phyloP scores from a whole-genome alignment of 2,329 filamentous ascomycete species.

The Diaporthe ilicicola region DNA sequence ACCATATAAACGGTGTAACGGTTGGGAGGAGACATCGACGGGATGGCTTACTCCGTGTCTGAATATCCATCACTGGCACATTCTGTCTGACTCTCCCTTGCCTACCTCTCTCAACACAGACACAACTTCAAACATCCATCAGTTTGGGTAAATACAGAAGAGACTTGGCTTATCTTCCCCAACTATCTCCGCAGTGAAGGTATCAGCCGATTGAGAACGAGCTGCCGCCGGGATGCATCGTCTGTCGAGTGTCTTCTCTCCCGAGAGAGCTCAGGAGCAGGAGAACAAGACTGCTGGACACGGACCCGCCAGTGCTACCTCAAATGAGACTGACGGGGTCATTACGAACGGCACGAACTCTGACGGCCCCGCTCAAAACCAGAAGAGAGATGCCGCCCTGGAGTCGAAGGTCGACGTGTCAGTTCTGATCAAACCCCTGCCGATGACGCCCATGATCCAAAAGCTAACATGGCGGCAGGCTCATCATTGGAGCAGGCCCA shows the following conservation, averaged over 20 bases:
- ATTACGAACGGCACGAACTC: not conserved
- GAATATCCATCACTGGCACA: no score
- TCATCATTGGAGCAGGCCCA: constrained; percentile 43
- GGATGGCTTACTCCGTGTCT: not conserved
- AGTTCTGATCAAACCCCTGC: not conserved
- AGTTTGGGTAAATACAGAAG: not conserved
- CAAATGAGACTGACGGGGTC: not conserved
- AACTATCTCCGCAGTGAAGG: not conserved
- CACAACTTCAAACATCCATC: not conserved
- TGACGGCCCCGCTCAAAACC: not conserved
- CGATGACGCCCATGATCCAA: not conserved
- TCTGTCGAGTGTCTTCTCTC: not conserved
- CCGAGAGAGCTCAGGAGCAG: not conserved
- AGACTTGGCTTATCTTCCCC: not conserved
- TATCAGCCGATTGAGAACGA: not conserved
- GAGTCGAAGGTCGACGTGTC: constrained; percentile 25
- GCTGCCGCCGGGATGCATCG: not conserved
- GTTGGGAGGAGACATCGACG: not conserved
- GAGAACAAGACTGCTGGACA: not conserved
- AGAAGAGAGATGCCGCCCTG: not conserved
- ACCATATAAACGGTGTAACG: not conserved
- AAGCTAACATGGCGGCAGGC: constrained; percentile 7
- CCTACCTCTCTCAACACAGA: not conserved
- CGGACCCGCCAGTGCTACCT: not conserved
- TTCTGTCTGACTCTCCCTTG: not conserved